phyloP scores from a whole-genome alignment of 768 basidiomycete genomes.

The Asterophora parasitica region DNA sequence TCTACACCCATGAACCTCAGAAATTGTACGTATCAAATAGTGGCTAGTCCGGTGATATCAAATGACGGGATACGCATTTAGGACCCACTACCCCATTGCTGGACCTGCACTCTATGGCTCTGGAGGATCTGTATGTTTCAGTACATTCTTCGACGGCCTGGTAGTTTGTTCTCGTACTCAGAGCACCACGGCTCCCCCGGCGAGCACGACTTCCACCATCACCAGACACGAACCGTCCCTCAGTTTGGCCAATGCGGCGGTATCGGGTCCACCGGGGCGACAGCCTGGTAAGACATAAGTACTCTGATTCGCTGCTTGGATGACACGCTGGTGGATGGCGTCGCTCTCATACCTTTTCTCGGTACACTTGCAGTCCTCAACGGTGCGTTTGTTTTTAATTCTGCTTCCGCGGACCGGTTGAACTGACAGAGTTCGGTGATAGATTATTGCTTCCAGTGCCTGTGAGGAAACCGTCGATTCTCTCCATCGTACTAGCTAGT shows the following conservation, averaged over 20 bases:
- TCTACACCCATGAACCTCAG: constrained; percentile 36
- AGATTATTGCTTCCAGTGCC: too few species aligned
- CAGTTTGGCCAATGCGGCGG: constrained; percentile 43
- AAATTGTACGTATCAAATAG: not conserved
- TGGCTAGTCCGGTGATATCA: not conserved
- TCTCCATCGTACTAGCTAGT: too few species aligned
- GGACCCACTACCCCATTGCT: constrained; percentile 35
- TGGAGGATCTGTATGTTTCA: not conserved
- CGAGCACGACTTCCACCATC: constrained; percentile 12
- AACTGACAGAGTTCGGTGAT: too few species aligned
- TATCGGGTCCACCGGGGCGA: constrained; percentile 33
- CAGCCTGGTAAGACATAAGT: constrained; percentile 33
- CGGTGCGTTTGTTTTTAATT: constrained; percentile 17
- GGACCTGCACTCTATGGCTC: constrained; percentile 43
- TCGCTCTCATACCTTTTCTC: constrained; percentile 23
- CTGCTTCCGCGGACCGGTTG: constrained; percentile 6
- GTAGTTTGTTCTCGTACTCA: not conserved
- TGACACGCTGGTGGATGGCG: not conserved
- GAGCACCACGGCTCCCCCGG: not conserved
- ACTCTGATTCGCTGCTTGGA: not conserved
- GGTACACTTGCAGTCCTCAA: constrained; percentile 33
- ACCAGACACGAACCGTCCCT: constrained; percentile 24
- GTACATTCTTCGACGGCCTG: not conserved
- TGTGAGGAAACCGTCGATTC: too few species aligned
- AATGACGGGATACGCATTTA: not conserved